A percentile compares a stretch with the other conserved stretches of the same genome.
phyloP scores from a whole-genome alignment of 2,329 filamentous ascomycete genomes.

The Reticulascus tulasneorum region DNA sequence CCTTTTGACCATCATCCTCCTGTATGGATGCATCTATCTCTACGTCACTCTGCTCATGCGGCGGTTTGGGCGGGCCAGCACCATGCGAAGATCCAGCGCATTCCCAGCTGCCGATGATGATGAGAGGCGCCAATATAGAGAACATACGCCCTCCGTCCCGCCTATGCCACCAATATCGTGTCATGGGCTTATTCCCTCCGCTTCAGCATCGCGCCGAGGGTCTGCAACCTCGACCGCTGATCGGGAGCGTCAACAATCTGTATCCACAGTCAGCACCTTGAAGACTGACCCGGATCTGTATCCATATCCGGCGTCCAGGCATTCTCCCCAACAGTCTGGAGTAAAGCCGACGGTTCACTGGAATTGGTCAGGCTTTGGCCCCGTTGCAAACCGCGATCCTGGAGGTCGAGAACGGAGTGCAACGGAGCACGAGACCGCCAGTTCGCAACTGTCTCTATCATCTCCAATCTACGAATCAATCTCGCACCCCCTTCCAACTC shows the following conservation, averaged over 20 bases:
- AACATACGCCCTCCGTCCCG: conserved; percentile 16
- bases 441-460: no score
- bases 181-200: conserved; percentile 27
- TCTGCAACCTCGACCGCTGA: conserved; percentile 12
- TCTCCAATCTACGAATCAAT: conserved; percentile 9
- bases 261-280: conserved; percentile 7
- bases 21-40: conserved; percentile 67
- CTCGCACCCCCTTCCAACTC: conserved; percentile 9
- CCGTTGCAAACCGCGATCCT: conserved; percentile 7
- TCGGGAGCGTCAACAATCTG: conserved; percentile 7
- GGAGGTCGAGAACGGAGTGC: not conserved
- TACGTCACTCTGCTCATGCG: conserved; percentile 52
- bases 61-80: conserved; percentile 27
- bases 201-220: conserved; percentile 18
- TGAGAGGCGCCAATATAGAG: conserved; percentile 3
- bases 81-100: conserved; percentile 8
- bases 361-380: conserved; percentile 13
- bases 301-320: conserved; percentile 8
- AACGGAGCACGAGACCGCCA: conserved; percentile 7
- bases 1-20: conserved; percentile 56
- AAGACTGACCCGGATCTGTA: conserved; percentile 8
- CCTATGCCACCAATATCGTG: conserved; percentile 26
- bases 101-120: conserved; percentile 3
- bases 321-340: no score
- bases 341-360: conserved; percentile 14